Evolutionary conservation across 2,329 filamentous ascomycete species (phyloP), one percentile per base, ranked within the genome.

Genomic region (Monosporascus cannonballus): DNA sequence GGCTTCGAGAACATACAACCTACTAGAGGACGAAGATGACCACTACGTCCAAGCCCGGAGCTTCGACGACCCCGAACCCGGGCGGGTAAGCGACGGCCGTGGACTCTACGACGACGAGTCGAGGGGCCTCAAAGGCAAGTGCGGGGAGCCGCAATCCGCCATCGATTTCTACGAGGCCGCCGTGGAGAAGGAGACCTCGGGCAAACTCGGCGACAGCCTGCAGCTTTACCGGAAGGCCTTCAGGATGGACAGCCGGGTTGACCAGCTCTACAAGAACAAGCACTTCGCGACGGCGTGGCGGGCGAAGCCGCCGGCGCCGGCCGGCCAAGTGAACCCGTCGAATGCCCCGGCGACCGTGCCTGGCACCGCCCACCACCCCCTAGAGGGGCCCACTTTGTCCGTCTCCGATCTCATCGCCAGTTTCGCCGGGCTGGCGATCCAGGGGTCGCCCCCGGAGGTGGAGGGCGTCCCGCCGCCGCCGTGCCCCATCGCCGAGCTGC

Each of bases 121-220:
- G 15, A 44, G 47, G 27, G 45, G 48, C 24, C 37, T 55, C 20
- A 53, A 59, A 36, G 60, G 60, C 17, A 67, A 54, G 24, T 60
- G 55, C 4, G 42, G 61, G 27, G 63, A 69, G 47, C 63, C 60
- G 15, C 55, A 59, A 41, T 64, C 92, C 11, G 94, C 94, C 1
- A 72, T 99, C 17, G 94, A 97, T 62, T 89, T 96, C 69, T 97
- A 94, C 64, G 94, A 97, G 68, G 84, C 83, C 66, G 94, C 93
- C 3, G 92, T 96, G 52, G 88, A 95, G 71, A 91, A 86, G 69
- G 94, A 99, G 71, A 81, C 79, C 0, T 83, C 88, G 62, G 94
- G 94, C 1, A 94, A 84, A 57, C 76, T 97, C 49, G 91, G 92
- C 5, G 93, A 97, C 57, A 97, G 93, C 66, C 69, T 99, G 51